phyloP scores from a whole-genome alignment of 345 rosid species.

The Melaleuca alternifolia region DNA sequence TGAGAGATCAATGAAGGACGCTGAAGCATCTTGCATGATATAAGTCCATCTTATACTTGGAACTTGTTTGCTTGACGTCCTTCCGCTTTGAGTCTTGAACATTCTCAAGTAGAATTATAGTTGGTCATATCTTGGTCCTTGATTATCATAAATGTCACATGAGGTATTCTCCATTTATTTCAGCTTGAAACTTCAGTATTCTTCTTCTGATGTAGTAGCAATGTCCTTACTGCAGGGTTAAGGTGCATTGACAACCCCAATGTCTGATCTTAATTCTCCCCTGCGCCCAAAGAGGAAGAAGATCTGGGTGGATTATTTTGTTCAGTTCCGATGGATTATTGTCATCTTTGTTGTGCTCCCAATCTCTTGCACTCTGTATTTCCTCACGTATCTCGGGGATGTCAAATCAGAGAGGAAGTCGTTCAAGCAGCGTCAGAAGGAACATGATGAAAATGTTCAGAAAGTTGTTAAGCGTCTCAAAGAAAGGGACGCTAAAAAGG shows the following conservation, averaged over 20 bases:
- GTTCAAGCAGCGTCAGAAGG: conserved; percentile 73
- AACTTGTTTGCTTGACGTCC: not conserved
- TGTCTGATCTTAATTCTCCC: conserved; percentile 82
- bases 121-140: not conserved
- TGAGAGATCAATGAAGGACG: not conserved
- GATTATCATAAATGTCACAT: not conserved
- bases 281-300: conserved; percentile 85
- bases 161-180: not conserved
- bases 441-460: conserved; percentile 80
- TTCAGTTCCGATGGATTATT: conserved; percentile 81
- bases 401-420: conserved; percentile 82
- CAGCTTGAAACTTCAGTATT: not conserved
- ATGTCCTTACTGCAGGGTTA: conserved; percentile 16
- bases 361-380: conserved; percentile 62
- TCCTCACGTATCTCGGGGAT: conserved; percentile 93
- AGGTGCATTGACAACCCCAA: conserved; percentile 10
- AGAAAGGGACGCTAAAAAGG: conserved; percentile 67
- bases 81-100: not conserved
- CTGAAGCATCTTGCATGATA: not conserved
- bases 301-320: conserved; percentile 74
- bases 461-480: conserved; percentile 85
- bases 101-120: not conserved
- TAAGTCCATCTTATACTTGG: not conserved
- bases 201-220: not conserved
- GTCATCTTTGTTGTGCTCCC: conserved; percentile 95